Percentiles rank a stretch among this genome's conserved stretches.
These are phyloP conservation scores for Ceratocystis ficicola DNA, from an alignment of 2,329 filamentous ascomycete species.

Conservation along the genomic window DNA sequence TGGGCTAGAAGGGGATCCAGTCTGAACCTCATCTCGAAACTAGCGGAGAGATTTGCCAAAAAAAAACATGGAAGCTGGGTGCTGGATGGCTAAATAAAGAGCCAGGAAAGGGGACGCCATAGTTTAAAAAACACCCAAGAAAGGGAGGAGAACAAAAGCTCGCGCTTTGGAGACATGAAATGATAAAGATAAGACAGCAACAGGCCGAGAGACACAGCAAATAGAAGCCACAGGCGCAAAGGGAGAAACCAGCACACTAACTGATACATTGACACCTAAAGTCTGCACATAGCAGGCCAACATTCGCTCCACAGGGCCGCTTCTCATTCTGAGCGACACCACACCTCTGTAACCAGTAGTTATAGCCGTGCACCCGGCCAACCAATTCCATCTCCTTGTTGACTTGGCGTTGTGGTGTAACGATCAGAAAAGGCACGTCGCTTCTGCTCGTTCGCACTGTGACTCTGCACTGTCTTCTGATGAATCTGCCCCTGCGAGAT, in stretches of 20 bases:
- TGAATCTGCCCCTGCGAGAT: not conserved
- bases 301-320: not conserved
- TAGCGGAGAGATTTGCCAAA: not conserved
- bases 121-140: not conserved
- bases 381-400: not conserved
- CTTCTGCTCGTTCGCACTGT: not conserved
- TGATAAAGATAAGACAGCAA: not conserved
- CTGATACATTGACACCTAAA: no score
- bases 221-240: not conserved
- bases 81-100: not conserved
- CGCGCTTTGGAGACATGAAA: not conserved
- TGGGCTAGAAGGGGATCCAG: not conserved
- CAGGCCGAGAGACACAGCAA: not conserved
- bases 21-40: constrained; percentile 4
- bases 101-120: not conserved
- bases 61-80: no score
- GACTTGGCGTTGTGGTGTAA: not conserved
- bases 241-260: not conserved
- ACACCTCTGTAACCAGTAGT: not conserved
- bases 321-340: not conserved
- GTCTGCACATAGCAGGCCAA: no score
- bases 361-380: not conserved
- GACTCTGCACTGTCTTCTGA: not conserved
- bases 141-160: not conserved
- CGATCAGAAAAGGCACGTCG: not conserved